Base-by-base conservation (phyloP, 805 yeast genomes). In the Pichia kluyveri region DNA sequence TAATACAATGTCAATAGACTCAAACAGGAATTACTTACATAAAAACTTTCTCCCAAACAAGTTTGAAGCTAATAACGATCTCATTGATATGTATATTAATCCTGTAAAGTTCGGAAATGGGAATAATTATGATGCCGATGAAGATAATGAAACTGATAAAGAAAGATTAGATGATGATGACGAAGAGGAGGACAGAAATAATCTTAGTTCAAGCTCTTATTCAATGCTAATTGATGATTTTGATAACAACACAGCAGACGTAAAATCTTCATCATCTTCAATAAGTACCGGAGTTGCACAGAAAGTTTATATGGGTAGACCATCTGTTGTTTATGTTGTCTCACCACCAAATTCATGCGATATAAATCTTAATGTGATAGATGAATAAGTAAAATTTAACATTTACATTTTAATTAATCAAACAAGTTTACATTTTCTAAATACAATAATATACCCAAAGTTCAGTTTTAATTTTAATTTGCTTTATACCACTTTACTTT, bases 301-400 rank as follows among this genome's bases (percentile, higher is more conserved):
- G 8, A 34, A 11, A 27, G 15, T 30, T 3, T 27, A n/a, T 11
- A 3, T 30, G 7, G 15, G n/a, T 18, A 41, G 42, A 18, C 40
- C 47, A 15, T 47, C 47, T 12, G 31, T 43, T 7, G 47, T 47
- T 17, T 44, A 37, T 38, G 26, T 42, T 23, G 42, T 40, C 31
- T 36, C 46, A 8, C 17, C 43, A 11, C 26, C 37, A 12, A 32
- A 8, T 32, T 14, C 37, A 8, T 7, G 18, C 11, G n/a, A 26
- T 9, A 19, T 43, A 2, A 42, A 43, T 32, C 34, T 47, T 12
- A n/a, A 30, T 23, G 34, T 34, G 4, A 41, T 44, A 2, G 41
- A 47, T 11, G 9, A 27, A 34, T 27, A 9, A 36, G 1, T 18
- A 11, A 1, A 19, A 18, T 38, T 19, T 38, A 18, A n/a, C n/a